These are phyloP conservation scores for Ormosia emarginata DNA, from an alignment of 306 rosid species.

Conservation along the genomic window DNA sequence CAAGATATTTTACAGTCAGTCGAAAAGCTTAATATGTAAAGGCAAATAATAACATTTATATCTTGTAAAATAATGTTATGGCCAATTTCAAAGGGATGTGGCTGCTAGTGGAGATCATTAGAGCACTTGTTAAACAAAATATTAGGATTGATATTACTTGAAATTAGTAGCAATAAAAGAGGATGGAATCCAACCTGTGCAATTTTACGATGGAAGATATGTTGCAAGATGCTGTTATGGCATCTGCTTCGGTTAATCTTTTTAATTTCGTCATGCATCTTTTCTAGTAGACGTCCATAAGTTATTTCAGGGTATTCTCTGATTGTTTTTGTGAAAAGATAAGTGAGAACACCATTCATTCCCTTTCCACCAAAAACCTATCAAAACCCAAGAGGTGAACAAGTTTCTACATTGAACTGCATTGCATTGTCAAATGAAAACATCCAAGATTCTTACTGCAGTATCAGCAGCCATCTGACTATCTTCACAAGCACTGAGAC, in stretches of 20 bases:
- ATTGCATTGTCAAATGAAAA: not conserved
- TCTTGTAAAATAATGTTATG: not conserved
- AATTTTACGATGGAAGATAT: slow-evolving; percentile 35
- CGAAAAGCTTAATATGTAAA: not conserved
- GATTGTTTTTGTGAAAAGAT: slow-evolving; percentile 35
- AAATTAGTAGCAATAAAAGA: not conserved
- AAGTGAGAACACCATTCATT: slow-evolving; percentile 79
- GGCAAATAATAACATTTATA: not conserved
- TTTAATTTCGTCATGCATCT: slow-evolving; percentile 24
- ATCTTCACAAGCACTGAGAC: slow-evolving; percentile 74
- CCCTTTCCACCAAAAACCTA: slow-evolving; percentile 51
- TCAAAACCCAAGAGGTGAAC: slow-evolving; percentile 1
- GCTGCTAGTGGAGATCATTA: not conserved
- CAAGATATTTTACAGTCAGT: too few species aligned
- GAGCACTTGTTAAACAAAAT: not conserved
- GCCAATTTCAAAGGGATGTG: not conserved
- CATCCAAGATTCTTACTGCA: slow-evolving; percentile 34
- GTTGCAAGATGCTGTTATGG: slow-evolving; percentile 24
- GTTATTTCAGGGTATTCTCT: slow-evolving; percentile 27
- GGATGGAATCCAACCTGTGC: slow-evolving; percentile 42
- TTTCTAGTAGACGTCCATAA: slow-evolving; percentile 37
- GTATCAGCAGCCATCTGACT: slow-evolving; percentile 65
- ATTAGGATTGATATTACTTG: not conserved
- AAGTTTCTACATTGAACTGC: not conserved
- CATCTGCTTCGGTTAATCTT: slow-evolving; percentile 31